A percentile compares a stretch with the other conserved stretches of the same genome.
Conservation (phyloP, 2,329 filamentous ascomycete genomes). For the Magnaporthales sp. region DNA sequence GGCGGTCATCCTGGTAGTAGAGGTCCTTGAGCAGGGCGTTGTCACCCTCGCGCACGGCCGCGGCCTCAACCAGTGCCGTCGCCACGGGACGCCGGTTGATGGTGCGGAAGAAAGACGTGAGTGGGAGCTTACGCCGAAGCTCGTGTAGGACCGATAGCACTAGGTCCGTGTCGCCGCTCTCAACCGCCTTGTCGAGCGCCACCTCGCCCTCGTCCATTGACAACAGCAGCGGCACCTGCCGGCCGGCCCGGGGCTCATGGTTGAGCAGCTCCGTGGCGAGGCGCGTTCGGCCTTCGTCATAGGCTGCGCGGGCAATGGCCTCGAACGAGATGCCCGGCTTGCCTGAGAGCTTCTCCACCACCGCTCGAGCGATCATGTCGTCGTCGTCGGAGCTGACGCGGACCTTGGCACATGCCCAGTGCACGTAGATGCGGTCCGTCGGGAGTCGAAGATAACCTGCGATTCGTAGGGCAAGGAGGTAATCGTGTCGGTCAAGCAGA, state of each 20-base stretch:
- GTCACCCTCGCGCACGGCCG: constrained; percentile 59
- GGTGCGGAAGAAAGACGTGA: constrained; percentile 85
- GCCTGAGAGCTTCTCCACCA: constrained; percentile 78
- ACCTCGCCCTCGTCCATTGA: constrained; percentile 95
- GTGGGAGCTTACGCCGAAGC: constrained; percentile 80
- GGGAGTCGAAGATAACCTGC: constrained; percentile 81
- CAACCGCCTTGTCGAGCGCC: constrained; percentile 91
- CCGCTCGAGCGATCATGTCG: constrained; percentile 74
- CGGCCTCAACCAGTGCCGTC: constrained; percentile 80
- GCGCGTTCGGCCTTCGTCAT: constrained; percentile 84
- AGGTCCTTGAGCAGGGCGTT: constrained; percentile 85
- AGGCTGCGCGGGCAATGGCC: constrained; percentile 83
- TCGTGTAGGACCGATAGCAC: constrained; percentile 83
- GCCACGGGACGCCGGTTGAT: constrained; percentile 82
- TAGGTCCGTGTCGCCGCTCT: constrained; percentile 89
- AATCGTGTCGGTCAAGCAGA: constrained; percentile 82
- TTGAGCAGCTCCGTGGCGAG: constrained; percentile 87
- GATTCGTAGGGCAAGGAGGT: constrained; percentile 80
- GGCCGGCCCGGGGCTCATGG: constrained; percentile 88
- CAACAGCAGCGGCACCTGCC: constrained; percentile 86
- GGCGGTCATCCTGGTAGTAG: constrained; percentile 93
- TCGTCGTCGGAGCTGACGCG: constrained; percentile 78
- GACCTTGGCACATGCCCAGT: constrained; percentile 95
- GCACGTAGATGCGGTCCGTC: constrained; percentile 84
- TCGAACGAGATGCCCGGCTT: constrained; percentile 95